phyloP scores from a whole-genome alignment of 164 flowering plant genomes.

The Annona squamosa region DNA sequence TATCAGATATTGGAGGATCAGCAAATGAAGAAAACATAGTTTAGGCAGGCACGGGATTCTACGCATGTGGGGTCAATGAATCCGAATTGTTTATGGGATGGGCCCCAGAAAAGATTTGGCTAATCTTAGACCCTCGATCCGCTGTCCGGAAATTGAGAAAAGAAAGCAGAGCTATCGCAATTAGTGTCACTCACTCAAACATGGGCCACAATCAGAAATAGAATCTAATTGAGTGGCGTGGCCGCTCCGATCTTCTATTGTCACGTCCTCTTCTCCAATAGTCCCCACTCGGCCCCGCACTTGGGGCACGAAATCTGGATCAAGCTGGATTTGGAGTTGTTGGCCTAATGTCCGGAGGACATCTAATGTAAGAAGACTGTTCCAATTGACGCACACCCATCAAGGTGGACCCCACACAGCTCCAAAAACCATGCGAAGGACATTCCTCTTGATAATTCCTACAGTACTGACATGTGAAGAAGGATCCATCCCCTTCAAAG shows the following conservation, averaged over 20 bases:
- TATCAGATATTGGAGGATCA: background rate
- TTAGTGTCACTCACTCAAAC: background rate
- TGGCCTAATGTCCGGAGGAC: background rate
- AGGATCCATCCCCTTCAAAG: too few relatives aligned
- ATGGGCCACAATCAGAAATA: too few relatives aligned
- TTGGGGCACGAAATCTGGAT: background rate
- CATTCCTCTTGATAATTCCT: too few relatives aligned
- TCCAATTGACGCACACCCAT: background rate
- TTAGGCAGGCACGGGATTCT: background rate
- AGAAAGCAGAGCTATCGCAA: background rate
- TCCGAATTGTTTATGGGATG: background rate
- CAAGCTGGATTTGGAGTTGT: background rate
- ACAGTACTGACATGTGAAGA: too few relatives aligned
- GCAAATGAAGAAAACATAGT: background rate
- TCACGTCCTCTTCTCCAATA: background rate
- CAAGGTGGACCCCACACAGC: background rate
- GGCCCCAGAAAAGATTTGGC: background rate
- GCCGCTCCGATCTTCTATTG: too few relatives aligned
- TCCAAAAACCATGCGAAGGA: too few relatives aligned
- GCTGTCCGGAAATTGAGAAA: background rate
- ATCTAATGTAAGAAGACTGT: background rate
- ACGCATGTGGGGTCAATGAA: background rate
- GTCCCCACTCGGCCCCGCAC: background rate
- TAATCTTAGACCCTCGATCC: background rate
- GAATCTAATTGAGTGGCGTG: too few relatives aligned